These are phyloP conservation scores for Colletotrichum higginsianum DNA, from an alignment of 2,329 filamentous ascomycete genomes.

Conservation along the genomic window DNA sequence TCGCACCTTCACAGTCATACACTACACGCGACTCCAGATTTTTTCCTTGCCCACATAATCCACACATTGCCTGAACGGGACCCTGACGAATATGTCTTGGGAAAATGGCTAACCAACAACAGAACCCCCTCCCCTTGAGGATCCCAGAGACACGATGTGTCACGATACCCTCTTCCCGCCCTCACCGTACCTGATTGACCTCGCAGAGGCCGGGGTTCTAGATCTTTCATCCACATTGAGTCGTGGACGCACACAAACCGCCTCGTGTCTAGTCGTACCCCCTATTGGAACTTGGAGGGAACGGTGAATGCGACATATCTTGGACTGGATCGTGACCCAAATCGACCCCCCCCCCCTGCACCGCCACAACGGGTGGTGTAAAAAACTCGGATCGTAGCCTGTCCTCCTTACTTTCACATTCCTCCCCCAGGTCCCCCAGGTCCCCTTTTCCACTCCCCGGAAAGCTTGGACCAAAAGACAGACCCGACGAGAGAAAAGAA, in stretches of 20 bases:
- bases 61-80: constrained; percentile 18
- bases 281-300: constrained; percentile 4
- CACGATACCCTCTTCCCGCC: constrained; percentile 13
- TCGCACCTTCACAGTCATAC: neutral
- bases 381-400: constrained; percentile 39
- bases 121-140: neutral
- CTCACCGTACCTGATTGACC: constrained; percentile 33
- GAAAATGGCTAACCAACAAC: neutral
- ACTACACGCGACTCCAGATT: neutral
- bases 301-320: neutral
- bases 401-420: constrained; percentile 10
- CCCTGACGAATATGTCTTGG: neutral
- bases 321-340: constrained; percentile 21
- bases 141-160: constrained; percentile 11
- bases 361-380: constrained; percentile 19
- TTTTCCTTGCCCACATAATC: constrained; percentile 1
- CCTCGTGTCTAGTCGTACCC: constrained; percentile 21
- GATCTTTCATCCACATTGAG: constrained; percentile 4
- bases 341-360: constrained; percentile 21
- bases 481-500: neutral
- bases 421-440: neutral
- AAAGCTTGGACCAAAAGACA: constrained; percentile 14
- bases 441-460: neutral
- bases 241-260: neutral
- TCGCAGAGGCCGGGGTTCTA: constrained; percentile 19